Evolutionary conservation across 805 yeast species (phyloP).

Genomic region (Lachancea lanzarotensis): DNA sequence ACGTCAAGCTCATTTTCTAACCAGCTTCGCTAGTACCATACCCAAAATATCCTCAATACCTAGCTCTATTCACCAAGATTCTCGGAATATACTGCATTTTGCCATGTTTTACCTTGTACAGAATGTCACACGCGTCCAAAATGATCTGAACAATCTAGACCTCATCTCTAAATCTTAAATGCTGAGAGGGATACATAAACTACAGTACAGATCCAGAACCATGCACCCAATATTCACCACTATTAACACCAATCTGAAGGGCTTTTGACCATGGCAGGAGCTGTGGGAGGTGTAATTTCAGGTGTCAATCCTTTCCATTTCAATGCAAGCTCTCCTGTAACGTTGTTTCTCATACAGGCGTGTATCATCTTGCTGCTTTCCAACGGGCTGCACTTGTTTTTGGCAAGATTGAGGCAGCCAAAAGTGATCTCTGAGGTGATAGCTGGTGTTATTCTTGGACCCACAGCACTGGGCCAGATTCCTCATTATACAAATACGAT

Average conservation of each 20-base stretch:
- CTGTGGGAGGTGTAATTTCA: conserved; percentile 61
- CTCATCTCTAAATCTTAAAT: no score
- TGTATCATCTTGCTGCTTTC: conserved; percentile 54
- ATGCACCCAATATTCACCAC: no score
- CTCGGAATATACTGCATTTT: no score
- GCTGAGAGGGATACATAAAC: no score
- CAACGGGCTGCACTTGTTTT: conserved; percentile 53
- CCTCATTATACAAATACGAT: conserved; percentile 60
- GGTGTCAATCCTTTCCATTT: conserved; percentile 66
- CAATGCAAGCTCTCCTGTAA: conserved; percentile 51
- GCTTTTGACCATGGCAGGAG: conserved; percentile 11
- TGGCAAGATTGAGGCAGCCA: conserved; percentile 62
- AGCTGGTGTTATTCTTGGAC: conserved; percentile 70
- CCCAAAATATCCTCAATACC: no score
- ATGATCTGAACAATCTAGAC: no score
- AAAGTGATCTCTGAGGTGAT: conserved; percentile 77
- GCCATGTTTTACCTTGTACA: no score
- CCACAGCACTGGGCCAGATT: conserved; percentile 65
- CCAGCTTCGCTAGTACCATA: no score
- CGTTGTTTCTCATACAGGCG: conserved; percentile 65
- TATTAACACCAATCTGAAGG: no score
- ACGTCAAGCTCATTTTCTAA: no score
- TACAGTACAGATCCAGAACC: no score
- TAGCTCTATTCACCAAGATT: no score
- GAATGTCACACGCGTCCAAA: neutral